Conservation (phyloP, 2,329 filamentous ascomycete species). For the Cercospora berteroae region DNA sequence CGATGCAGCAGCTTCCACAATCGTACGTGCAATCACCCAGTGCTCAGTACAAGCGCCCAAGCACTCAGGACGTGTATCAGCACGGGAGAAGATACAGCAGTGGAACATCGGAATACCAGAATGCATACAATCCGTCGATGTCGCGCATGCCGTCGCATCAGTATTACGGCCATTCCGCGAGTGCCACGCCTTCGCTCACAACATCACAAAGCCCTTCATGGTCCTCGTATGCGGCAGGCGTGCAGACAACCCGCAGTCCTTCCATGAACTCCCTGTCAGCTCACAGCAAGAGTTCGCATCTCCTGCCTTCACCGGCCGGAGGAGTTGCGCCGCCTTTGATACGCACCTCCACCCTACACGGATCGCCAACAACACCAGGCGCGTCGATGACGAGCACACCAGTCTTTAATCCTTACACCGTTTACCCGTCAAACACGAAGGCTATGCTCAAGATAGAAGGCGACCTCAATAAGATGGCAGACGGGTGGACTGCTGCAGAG, state of each 20-base stretch:
- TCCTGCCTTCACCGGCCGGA: constrained; percentile 47
- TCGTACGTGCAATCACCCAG: constrained; percentile 38
- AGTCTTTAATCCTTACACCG: constrained; percentile 71
- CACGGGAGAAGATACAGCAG: constrained; percentile 39
- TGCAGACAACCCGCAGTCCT: constrained; percentile 31
- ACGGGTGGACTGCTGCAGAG: constrained; percentile 81
- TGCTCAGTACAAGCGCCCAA: constrained; percentile 40
- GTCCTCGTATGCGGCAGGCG: constrained; percentile 28
- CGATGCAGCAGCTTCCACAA: constrained; percentile 37
- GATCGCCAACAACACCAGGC: constrained; percentile 50
- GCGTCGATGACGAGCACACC: constrained; percentile 36
- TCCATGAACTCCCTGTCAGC: constrained; percentile 29
- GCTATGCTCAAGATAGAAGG: constrained; percentile 81
- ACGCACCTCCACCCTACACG: constrained; percentile 65
- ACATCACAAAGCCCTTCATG: constrained; percentile 40
- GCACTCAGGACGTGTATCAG: constrained; percentile 39
- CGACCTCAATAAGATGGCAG: constrained; percentile 79
- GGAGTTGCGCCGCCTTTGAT: constrained; percentile 60
- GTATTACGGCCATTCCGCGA: constrained; percentile 27
- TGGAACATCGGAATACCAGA: constrained; percentile 34
- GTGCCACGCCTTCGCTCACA: constrained; percentile 33
- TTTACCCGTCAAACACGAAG: constrained; percentile 70
- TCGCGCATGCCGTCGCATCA: constrained; percentile 31
- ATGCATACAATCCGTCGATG: constrained; percentile 30
- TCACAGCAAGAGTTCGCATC: constrained; percentile 29